Evolutionary conservation across 164 flowering plant genomes (phyloP), one percentile per base, ranked within the genome.

Genomic region (Nelumbo lutea): DNA sequence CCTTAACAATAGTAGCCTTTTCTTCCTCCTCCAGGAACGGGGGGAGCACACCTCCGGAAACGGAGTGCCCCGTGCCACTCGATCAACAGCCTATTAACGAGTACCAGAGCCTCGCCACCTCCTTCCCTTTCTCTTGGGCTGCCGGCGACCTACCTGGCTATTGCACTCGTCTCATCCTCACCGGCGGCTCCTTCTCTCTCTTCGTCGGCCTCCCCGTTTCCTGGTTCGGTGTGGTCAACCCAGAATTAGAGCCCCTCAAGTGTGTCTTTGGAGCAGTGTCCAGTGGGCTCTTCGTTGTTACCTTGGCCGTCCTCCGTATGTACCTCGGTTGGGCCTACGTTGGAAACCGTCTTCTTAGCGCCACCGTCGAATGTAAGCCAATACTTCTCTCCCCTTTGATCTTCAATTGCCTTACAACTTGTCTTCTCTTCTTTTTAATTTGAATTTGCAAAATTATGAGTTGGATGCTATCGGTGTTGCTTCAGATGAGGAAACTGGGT

Each of bases 271-370:
- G 80, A 8, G 88, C 93, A 0, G 82, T 72, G 64, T 85, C 93
- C 1, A 84, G 89, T 75, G 98, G 98, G 65, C 11, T 90, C 11
- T 62, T 87, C 61, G 83, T 82, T 14, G 88, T 82, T 7, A 91
- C 91, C 1, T 72, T 91, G 27, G 91, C 86, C 43, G 97, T 90
- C 56, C 79, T 95, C 48, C 87, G 92, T 80, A 90, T 95, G 90
- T 95, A 95, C 74, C 80, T 95, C 62, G 97, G 96, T 43, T 95
- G 97, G 97, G 96, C 97, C 68, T 95, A 95, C 73, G 96, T 91
- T 3, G 98, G 98, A 11, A 95, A 95, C 62, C 83, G 98, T 2
- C 77, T 90, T 76, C 90, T 91, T 42, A 95, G 98, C 68, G 98
- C 97, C 79, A 91, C 96, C 45, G 94, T 95, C 59, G 96, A 90